Evolutionary conservation across 2,329 filamentous ascomycete genomes (phyloP).

Genomic region (Mariannaea sp.): DNA sequence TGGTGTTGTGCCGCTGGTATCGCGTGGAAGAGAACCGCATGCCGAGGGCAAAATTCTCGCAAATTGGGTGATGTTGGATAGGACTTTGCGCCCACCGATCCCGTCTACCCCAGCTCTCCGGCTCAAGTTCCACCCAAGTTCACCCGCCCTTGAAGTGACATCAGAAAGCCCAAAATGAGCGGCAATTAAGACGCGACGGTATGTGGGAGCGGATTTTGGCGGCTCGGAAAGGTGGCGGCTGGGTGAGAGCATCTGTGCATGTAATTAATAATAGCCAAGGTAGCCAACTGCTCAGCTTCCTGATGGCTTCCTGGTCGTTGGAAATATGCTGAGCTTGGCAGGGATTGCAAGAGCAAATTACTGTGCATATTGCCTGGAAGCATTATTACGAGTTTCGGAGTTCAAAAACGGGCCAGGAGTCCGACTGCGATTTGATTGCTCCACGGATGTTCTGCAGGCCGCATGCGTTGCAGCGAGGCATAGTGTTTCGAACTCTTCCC

Average conservation of each 20-base stretch:
- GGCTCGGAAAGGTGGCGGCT: constrained; percentile 12
- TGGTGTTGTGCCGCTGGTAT: constrained; percentile 18
- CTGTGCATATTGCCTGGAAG: too few species aligned
- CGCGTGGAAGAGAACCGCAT: constrained; percentile 12
- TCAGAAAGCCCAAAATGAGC: constrained; percentile 26
- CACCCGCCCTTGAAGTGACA: constrained; percentile 25
- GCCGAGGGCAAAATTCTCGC: constrained; percentile 23
- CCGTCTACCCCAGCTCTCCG: constrained; percentile 17
- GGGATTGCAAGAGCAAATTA: constrained; percentile 18
- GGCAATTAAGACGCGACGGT: constrained; percentile 26
- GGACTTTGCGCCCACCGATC: constrained; percentile 23
- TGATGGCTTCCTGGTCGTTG: constrained; percentile 17
- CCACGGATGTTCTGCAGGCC: too few species aligned
- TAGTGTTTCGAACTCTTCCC: neutral
- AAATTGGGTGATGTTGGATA: constrained; percentile 22
- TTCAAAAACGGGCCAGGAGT: constrained; percentile 14
- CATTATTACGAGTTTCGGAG: constrained; percentile 19
- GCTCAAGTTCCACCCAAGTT: constrained; percentile 25
- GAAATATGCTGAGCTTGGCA: constrained; percentile 11
- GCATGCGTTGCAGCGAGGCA: constrained; percentile 9
- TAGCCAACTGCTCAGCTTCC: constrained; percentile 20
- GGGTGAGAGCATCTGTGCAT: constrained; percentile 16
- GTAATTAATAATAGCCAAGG: too few species aligned
- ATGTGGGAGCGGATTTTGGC: constrained; percentile 19
- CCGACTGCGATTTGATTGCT: constrained; percentile 12